Evolutionary conservation across 1,284 basidiomycete species (phyloP), one percentile per base, ranked within the genome.

Genomic region (Microbotryomycetes sp.): DNA sequence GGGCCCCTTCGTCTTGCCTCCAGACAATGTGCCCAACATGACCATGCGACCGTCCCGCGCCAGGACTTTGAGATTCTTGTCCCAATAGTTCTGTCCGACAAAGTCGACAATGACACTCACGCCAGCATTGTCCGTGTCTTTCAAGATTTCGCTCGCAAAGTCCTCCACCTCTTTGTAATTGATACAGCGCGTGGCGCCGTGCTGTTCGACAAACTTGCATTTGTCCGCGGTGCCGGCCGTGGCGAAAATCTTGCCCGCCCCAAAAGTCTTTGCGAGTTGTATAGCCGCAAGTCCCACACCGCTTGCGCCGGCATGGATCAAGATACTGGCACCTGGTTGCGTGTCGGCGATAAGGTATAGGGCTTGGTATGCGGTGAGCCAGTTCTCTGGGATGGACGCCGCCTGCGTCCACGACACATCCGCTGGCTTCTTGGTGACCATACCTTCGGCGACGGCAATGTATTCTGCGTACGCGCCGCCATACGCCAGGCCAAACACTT

Each of bases 391-490:
- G 46, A 94, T 84, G 65, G 61, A 67, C 0, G 73, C 75, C 0
- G 75, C 91, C 72, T 96, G 84, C 0, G 79, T 81, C 87, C 88
- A 92, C 35, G 84, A 83, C 58, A 97, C 77, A 71, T 85, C 78
- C 47, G 75, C 73, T 2, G 91, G 89, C 76, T 97, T 97, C 63
- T 75, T 78, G 62, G 92, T 77, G 55, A 93, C 73, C 78, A 91
- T 85, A 5, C 81, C 81, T 58, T 84, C 80, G 13, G 82, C 79
- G 27, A 85, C 82, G 47, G 78, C 49, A 57, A 96, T 85, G 76
- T 86, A 96, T 75, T 97, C 90, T 47, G 91, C 91, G 72, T 96
- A 94, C 27, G 91, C 89, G 23, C 92, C 92, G 13, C 76, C 86
- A 35, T 78, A 80, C 0, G 84, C 79, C 4, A 97, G 81, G 15